Evolutionary conservation across 2,329 filamentous ascomycete genomes (phyloP), one percentile per base, ranked within the genome.

Genomic region (Pyrenochaeta sp.): DNA sequence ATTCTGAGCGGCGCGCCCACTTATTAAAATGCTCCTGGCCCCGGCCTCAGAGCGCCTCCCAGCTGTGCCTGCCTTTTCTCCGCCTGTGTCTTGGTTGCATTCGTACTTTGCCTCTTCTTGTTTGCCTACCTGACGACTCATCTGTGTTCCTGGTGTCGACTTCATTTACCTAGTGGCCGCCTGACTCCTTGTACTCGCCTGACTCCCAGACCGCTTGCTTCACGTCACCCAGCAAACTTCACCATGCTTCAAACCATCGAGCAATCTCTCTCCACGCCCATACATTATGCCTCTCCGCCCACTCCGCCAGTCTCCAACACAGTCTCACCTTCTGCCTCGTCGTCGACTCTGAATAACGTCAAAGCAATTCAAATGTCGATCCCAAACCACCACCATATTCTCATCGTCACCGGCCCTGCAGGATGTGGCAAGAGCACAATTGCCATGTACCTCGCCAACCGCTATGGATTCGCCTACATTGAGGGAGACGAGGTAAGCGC

Each of bases 381-480:
- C 13, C 58, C 67, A 6, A 61, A 61, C 48, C 71, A 75, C 45
- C 72, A 76, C 51, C 75, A 79, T 63, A 77, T 79, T 42, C 76
- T 77, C 64, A 74, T 80, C 52, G 74, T 81, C 19, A 79, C 77
- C 14, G 79, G 78, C 5, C 78, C 78, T 14, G 78, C 78, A 37
- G 79, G 79, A 23, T 79, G 78, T 51, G 78, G 78, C 19, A 81
- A 81, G 69, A 80, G 74, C 44, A 79, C 77, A 6, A 72, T 80
- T 27, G 77, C 77, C 10, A 72, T 75, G 42, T 69, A 71, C 35
- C 66, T 81, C 8, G 67, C 76, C 6, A 55, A 71, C 11, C 65
- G 65, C 7, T 74, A 78, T 40, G 59, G 60, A 3, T 65, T 78
- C 43, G 67, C 72, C 19, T 80, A 79, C 54, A 71, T 81, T 15